Evolutionary conservation across 169 alveolate species (phyloP).

Genomic region (Plasmodium fragile): DNA sequence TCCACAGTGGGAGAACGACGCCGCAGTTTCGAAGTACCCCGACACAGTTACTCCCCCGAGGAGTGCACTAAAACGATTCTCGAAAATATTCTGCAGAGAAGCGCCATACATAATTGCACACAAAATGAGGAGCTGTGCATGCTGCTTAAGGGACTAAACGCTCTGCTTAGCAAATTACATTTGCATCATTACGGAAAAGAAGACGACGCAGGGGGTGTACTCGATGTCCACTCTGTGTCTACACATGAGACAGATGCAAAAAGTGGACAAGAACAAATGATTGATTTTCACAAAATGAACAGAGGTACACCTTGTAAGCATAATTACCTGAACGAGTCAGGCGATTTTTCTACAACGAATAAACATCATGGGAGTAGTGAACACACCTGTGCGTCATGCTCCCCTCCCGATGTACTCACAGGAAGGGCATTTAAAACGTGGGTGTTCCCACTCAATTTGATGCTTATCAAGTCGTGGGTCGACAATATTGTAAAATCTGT

Average conservation of each 20-base stretch:
- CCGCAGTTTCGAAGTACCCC: neutral
- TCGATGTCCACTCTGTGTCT: neutral
- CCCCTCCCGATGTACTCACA: neutral
- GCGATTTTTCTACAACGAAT: neutral
- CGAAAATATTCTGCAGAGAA: neutral
- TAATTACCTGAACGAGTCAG: slow-evolving; percentile 1
- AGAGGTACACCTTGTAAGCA: neutral
- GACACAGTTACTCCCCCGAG: neutral
- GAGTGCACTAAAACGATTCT: neutral
- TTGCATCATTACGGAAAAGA: neutral
- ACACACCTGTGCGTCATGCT: neutral
- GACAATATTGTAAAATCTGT: neutral
- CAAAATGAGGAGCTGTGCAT: slow-evolving; percentile 2
- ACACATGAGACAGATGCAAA: neutral
- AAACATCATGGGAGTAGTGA: neutral
- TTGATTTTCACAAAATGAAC: neutral
- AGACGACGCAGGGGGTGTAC: neutral
- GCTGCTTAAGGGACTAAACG: slow-evolving; percentile 17
- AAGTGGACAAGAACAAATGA: neutral
- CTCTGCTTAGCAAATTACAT: slow-evolving; percentile 32
- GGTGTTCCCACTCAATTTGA: slow-evolving; percentile 4
- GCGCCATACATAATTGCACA: slow-evolving; percentile 28
- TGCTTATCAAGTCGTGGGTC: slow-evolving; percentile 19
- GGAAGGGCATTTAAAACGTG: neutral
- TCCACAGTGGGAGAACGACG: neutral